Base-by-base conservation (phyloP, 2,329 filamentous ascomycete genomes). In the Phoma sp. region DNA sequence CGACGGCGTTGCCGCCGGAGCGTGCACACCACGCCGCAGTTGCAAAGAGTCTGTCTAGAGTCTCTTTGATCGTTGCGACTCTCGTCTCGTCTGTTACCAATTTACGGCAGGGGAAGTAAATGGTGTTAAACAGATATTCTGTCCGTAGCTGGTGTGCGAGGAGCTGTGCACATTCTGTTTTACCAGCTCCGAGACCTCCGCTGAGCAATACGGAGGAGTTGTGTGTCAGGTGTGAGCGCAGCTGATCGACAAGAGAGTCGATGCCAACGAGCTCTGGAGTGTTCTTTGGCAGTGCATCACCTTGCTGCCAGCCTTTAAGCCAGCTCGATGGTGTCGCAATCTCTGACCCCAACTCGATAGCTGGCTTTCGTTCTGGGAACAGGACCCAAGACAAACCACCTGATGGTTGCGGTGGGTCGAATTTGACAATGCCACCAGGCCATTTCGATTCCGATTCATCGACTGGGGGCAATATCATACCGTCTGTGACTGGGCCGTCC, bases 81-180 rank as follows among this genome's bases (percentile, higher is more conserved):
- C 93, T 85, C 35, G 88, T 96, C 72, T 99, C 95, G 57, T 98
- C 93, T 1, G 89, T 96, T 25, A 96, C 88, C 4, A 97, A 81
- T 58, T 90, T 93, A 25, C 90, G 86, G 66, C 93, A 98, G 0
- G 91, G 85, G 61, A 96, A 92, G 75, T 96, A 96, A 4, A 88
- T 86, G 1, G 89, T 89, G 70, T 96, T 89, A 70, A 90, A 96
- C 0, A 97, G 79, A 47, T 85, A 83, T 40, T 91, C 86, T 47
- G 83, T 83, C 23, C 89, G 86, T 48, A 99, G 78, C 36, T 83
- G 83, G 68, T 90, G 86, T 1, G 89, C 91, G 25, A 98, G 77
- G 24, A 91, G 80, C 58, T 90, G 89, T 4, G 90, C 85, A 25
- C 97, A 83, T 0, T 87, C 87, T 2, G 91, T 92, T 77, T 99